phyloP scores from a whole-genome alignment of 176 grass and related monocot species.

The Phoenix roebelenii region DNA sequence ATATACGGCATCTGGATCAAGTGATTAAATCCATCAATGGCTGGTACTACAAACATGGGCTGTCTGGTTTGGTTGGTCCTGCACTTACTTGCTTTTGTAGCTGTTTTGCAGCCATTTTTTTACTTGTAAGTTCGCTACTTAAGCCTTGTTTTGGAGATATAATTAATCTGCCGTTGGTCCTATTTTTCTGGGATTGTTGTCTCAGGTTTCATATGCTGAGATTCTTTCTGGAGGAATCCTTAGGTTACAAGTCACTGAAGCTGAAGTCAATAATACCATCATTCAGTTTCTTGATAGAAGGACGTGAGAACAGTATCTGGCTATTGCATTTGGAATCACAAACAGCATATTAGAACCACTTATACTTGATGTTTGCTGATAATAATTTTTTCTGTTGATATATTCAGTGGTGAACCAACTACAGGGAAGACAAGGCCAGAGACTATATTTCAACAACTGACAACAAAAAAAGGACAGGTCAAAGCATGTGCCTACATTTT shows the following conservation, averaged over 20 bases:
- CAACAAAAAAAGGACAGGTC: constrained; percentile 96
- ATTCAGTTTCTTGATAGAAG: constrained; percentile 85
- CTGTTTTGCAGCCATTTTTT: neutral
- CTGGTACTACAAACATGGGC: constrained; percentile 79
- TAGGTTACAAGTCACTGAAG: constrained; percentile 72
- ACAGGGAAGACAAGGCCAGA: constrained; percentile 73
- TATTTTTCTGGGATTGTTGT: constrained; percentile 1
- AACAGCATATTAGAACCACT: constrained; percentile 8
- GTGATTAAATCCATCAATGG: constrained; percentile 73
- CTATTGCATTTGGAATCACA: constrained; percentile 16
- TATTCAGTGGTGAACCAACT: constrained; percentile 78
- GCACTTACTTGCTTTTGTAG: neutral
- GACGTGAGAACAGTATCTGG: constrained; percentile 49
- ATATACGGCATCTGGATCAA: constrained; percentile 85
- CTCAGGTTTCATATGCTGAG: constrained; percentile 81
- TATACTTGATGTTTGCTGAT: constrained; percentile 20
- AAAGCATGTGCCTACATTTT: constrained; percentile 20
- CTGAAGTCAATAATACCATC: constrained; percentile 80
- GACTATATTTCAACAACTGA: constrained; percentile 74
- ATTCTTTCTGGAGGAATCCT: constrained; percentile 94
- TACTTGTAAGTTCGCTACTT: too few relatives aligned
- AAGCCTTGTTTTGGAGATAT: too few relatives aligned
- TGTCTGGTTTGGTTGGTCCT: constrained; percentile 63
- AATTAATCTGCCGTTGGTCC: too few relatives aligned
- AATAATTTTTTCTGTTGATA: neutral